Conservation (phyloP, 164 flowering plant genomes). For the Liriodendron chinense region DNA sequence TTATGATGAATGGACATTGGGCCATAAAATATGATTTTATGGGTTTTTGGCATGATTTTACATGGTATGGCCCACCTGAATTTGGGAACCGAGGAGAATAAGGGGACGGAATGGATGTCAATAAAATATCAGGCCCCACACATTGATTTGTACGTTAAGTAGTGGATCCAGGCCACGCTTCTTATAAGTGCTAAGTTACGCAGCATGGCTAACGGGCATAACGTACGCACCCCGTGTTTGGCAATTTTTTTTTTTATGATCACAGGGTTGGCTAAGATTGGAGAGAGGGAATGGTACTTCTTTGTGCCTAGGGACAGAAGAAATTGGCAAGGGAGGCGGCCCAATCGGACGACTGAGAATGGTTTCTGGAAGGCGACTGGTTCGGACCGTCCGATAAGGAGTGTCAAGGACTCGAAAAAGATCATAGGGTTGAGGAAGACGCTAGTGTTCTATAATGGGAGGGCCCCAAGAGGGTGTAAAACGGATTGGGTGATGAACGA, state of each 20-base stretch:
- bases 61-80: too few relatives aligned
- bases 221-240: too few relatives aligned
- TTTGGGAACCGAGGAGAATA: too few relatives aligned
- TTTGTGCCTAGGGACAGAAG: conserved; percentile 85
- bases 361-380: conserved; percentile 99
- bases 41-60: too few relatives aligned
- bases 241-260: not conserved
- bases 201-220: too few relatives aligned
- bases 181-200: too few relatives aligned
- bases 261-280: conserved; percentile 70
- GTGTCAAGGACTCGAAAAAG: conserved; percentile 50
- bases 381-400: conserved; percentile 64
- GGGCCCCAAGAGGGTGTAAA: conserved; percentile 73
- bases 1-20: too few relatives aligned
- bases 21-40: too few relatives aligned
- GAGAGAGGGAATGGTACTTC: conserved; percentile 97
- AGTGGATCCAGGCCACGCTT: too few relatives aligned
- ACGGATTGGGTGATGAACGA: conserved; percentile 99
- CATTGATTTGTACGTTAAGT: too few relatives aligned
- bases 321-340: conserved; percentile 77
- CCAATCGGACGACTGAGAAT: conserved; percentile 69
- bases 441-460: conserved; percentile 81
- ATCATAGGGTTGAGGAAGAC: conserved; percentile 75
- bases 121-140: too few relatives aligned
- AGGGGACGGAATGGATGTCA: too few relatives aligned